Percentiles rank a stretch among this genome's conserved stretches.
Evolutionary conservation across 2,329 filamentous ascomycete species (phyloP).

Genomic region (Microsporum ferrugineum): DNA sequence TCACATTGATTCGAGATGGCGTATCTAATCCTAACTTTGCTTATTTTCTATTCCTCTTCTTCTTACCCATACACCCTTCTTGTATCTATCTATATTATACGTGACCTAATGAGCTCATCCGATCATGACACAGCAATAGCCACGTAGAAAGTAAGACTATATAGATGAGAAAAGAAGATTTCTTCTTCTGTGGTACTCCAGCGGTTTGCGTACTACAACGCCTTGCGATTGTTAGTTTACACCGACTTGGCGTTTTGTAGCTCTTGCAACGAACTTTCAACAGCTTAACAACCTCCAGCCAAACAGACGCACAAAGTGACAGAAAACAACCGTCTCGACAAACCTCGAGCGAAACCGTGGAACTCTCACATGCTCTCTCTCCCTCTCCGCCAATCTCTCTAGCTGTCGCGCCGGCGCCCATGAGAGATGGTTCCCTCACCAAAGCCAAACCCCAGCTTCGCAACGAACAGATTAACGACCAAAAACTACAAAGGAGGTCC

Average conservation of each 20-base stretch:
- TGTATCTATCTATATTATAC: neutral
- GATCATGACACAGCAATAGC: no score
- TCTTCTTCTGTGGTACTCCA: neutral
- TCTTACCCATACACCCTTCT: neutral
- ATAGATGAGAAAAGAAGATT: neutral
- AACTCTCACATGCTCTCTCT: neutral
- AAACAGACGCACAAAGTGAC: neutral
- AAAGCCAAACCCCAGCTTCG: conserved; percentile 22
- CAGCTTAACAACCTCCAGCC: neutral
- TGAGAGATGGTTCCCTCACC: neutral
- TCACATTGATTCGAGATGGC: neutral
- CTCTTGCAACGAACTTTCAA: neutral
- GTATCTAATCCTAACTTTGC: neutral
- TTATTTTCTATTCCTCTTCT: neutral
- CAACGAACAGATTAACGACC: conserved; percentile 18
- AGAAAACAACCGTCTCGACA: neutral
- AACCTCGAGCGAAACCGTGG: neutral
- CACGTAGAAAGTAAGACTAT: no score
- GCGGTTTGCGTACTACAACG: neutral
- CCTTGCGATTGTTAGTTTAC: neutral
- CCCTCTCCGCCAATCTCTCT: neutral
- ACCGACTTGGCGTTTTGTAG: neutral
- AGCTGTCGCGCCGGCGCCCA: neutral
- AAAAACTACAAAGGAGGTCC: conserved; percentile 11
- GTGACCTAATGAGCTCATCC: neutral